Percentiles rank a stretch among this genome's conserved stretches.
These are phyloP conservation scores for Wallacemonas rigidus DNA, from an alignment of 208 protist species.

Conservation along the genomic window DNA sequence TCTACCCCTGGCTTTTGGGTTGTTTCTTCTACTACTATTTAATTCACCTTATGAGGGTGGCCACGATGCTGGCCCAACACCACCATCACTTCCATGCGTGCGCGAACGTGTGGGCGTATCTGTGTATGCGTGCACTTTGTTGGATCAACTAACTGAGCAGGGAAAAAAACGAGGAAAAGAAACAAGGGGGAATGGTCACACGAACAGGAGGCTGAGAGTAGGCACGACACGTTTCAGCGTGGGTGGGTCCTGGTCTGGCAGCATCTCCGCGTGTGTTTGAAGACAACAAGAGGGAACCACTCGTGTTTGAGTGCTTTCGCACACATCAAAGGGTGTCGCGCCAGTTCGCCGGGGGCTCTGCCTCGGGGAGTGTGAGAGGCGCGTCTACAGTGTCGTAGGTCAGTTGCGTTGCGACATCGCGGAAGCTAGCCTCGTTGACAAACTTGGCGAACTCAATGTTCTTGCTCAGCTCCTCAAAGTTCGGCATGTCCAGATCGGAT, in stretches of 20 bases:
- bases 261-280: background rate
- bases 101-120: background rate
- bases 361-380: constrained; percentile 71
- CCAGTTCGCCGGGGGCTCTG: constrained; percentile 83
- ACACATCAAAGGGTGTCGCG: constrained; percentile 26
- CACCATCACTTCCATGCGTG: background rate
- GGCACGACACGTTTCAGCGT: too few species aligned
- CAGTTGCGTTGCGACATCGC: constrained; percentile 63
- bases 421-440: constrained; percentile 68
- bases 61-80: background rate
- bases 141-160: background rate
- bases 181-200: too few species aligned
- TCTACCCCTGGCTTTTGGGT: background rate
- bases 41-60: constrained; percentile 3
- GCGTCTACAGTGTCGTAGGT: constrained; percentile 75
- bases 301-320: background rate
- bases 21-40: constrained; percentile 15
- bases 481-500: constrained; percentile 43
- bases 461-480: constrained; percentile 56
- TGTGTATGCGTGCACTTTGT: constrained; percentile 11
- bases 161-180: too few species aligned
- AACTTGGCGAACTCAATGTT: constrained; percentile 71
- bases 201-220: too few species aligned
- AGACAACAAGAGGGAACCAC: too few species aligned
- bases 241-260: too few species aligned